Percentiles rank a stretch among this genome's conserved stretches.
phyloP scores from a whole-genome alignment of 495 filamentous ascomycete genomes.

The Penicillium lividum region DNA sequence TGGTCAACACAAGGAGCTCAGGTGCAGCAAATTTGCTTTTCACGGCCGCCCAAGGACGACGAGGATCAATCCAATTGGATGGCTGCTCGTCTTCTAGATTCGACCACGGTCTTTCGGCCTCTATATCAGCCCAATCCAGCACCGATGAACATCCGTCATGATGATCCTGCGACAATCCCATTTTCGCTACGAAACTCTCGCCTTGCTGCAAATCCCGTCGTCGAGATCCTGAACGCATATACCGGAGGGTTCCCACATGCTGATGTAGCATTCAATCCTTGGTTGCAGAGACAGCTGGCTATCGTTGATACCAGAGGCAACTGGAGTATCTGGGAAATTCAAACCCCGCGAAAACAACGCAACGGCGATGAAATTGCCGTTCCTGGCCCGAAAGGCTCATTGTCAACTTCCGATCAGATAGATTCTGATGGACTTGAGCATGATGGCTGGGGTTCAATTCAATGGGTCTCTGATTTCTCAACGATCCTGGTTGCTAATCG shows the following conservation, averaged over 20 bases:
- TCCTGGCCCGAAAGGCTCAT: constrained; percentile 26
- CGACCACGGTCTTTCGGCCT: constrained; percentile 63
- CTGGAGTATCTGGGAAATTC: constrained; percentile 78
- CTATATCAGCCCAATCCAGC: constrained; percentile 39
- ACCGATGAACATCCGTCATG: constrained; percentile 29
- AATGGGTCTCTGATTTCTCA: constrained; percentile 49
- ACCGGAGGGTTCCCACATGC: constrained; percentile 63
- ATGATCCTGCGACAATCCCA: constrained; percentile 8
- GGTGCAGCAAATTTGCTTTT: constrained; percentile 69
- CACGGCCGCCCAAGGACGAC: constrained; percentile 41
- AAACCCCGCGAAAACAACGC: constrained; percentile 37
- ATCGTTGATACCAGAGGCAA: constrained; percentile 70
- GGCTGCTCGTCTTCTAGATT: constrained; percentile 58
- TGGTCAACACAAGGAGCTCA: constrained; percentile 58
- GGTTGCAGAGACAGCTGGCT: constrained; percentile 65
- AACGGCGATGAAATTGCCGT: constrained; percentile 29
- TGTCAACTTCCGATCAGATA: constrained; percentile 32
- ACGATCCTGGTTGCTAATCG: constrained; percentile 51
- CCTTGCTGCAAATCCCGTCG: constrained; percentile 62
- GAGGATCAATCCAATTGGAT: constrained; percentile 56
- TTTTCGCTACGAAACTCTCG: constrained; percentile 43
- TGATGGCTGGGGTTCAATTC: constrained; percentile 54
- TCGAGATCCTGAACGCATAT: constrained; percentile 51
- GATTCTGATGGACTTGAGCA: constrained; percentile 24
- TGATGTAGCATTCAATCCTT: constrained; percentile 79